A percentile compares a stretch with the other conserved stretches of the same genome.
phyloP scores from a whole-genome alignment of 2,329 filamentous ascomycete genomes.

The Colletotrichum destructivum region DNA sequence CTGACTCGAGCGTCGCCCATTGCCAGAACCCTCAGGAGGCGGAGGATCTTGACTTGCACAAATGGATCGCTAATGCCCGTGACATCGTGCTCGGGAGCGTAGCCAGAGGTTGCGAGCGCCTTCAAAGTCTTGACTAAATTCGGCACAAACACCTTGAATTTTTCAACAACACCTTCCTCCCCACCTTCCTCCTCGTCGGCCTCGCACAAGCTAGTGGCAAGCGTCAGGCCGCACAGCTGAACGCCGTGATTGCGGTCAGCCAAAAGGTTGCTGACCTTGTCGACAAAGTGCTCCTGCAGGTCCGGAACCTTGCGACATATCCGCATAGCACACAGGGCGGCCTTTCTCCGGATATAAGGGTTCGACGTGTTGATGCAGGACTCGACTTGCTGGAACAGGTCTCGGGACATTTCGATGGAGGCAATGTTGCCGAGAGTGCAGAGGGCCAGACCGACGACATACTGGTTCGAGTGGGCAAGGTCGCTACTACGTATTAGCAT shows the following conservation, averaged over 20 bases:
- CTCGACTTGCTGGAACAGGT: conserved; percentile 97
- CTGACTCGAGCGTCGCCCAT: conserved; percentile 89
- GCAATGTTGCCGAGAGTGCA: conserved; percentile 98
- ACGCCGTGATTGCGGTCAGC: conserved; percentile 97
- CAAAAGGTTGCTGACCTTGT: conserved; percentile 90
- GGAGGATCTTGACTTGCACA: conserved; percentile 95
- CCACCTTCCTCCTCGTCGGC: conserved; percentile 93
- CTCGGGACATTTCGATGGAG: conserved; percentile 97
- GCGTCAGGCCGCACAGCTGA: conserved; percentile 89
- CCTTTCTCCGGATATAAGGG: conserved; percentile 98
- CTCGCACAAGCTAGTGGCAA: conserved; percentile 94
- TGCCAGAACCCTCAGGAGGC: conserved; percentile 86
- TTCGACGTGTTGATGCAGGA: conserved; percentile 92
- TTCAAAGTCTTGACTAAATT: conserved; percentile 92
- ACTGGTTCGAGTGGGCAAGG: conserved; percentile 96
- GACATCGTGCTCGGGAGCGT: conserved; percentile 97
- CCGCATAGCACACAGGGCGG: conserved; percentile 97
- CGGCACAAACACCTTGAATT: conserved; percentile 89
- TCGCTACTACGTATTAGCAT: conserved; percentile 74
- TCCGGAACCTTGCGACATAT: conserved; percentile 99
- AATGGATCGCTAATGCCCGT: conserved; percentile 99
- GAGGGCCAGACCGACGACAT: conserved; percentile 95
- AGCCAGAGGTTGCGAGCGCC: conserved; percentile 92
- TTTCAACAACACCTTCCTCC: conserved; percentile 91
- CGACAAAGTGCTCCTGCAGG: conserved; percentile 95